A percentile compares a stretch with the other conserved stretches of the same genome.
phyloP scores from a whole-genome alignment of 352 stramenopile species.

The Peronospora destructor region DNA sequence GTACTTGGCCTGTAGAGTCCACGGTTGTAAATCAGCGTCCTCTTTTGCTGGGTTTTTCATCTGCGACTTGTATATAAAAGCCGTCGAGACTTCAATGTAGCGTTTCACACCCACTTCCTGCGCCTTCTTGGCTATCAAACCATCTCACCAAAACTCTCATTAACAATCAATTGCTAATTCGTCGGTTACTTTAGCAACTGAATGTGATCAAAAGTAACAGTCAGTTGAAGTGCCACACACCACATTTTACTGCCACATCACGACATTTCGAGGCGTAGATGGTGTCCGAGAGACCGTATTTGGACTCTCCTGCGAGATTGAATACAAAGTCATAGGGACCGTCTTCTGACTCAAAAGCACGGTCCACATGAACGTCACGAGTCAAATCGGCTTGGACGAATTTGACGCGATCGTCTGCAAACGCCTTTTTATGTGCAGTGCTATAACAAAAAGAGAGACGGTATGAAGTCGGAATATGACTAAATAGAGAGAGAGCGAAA shows the following conservation, averaged over 20 bases:
- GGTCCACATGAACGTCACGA: conserved; percentile 68
- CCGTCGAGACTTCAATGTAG: conserved; percentile 81
- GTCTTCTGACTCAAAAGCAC: conserved; percentile 61
- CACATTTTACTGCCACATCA: conserved; percentile 78
- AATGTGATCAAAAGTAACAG: too few species aligned
- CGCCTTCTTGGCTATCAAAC: conserved; percentile 45
- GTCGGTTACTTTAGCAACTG: too few species aligned
- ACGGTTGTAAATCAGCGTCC: conserved; percentile 55
- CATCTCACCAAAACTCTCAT: neutral
- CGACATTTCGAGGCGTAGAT: conserved; percentile 83
- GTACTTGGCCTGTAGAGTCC: conserved; percentile 83
- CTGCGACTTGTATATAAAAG: conserved; percentile 87
- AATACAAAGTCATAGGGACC: conserved; percentile 82
- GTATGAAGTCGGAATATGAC: too few species aligned
- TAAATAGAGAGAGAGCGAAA: neutral
- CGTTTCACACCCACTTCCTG: conserved; percentile 63
- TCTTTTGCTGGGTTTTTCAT: conserved; percentile 60
- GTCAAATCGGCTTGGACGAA: conserved; percentile 83
- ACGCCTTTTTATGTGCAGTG: conserved; percentile 54
- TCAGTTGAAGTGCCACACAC: conserved; percentile 28
- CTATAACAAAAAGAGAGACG: conserved; percentile 10
- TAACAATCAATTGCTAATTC: neutral
- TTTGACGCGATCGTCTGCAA: conserved; percentile 56
- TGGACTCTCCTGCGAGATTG: conserved; percentile 80
- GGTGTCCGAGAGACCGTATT: conserved; percentile 60